Evolutionary conservation across 805 yeast genomes (phyloP), one percentile per base, ranked within the genome.

Genomic region (Metschnikowia koreensis): DNA sequence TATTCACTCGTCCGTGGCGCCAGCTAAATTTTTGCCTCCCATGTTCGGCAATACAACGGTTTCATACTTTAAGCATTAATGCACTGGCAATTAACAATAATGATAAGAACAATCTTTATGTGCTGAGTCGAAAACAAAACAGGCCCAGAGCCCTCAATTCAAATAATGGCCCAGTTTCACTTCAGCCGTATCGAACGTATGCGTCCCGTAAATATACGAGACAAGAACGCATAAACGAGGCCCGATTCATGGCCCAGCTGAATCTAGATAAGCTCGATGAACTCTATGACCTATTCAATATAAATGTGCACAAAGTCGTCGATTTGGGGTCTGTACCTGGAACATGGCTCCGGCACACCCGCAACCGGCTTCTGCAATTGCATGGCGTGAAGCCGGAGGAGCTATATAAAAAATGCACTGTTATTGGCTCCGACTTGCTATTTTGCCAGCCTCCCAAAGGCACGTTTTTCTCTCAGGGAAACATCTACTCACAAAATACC

Each of bases 401-500:
- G 9, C 63, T 71, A 44, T 50, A 63, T 45, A 47, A 56, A 27
- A 68, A 63, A 37, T 73, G 77, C 56, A 67, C 67, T 37, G 57
- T 74, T 6, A 45, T 73, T 27, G 78, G 77, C 29, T 61, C 71
- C 50, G 79, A 94, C 68, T 75, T 94, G 34, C 74, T 93, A 17
- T 86, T 89, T 7, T 81, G 84, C 47, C 76, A 79, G 15, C 97
- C 97, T 0, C 96, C 97, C 0, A 61, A 64, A 3, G 97, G 97
- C 1, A 89, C 86, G 0, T 79, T 86, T 8, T 71, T 92, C 0
- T 77, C 92, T 47, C 98, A 94, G 64, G 98, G 96, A 0, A 89
- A 92, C 63, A 86, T 93, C n/a, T 73, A 88, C 39, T 82, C 89
- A 15, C 58, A 57, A 26, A 46, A 44, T 16, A 51, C 57, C 1